Percentiles rank a stretch among this genome's conserved stretches.
Conservation (phyloP, 2,329 filamentous ascomycete species). For the Colletotrichum tabaci region DNA sequence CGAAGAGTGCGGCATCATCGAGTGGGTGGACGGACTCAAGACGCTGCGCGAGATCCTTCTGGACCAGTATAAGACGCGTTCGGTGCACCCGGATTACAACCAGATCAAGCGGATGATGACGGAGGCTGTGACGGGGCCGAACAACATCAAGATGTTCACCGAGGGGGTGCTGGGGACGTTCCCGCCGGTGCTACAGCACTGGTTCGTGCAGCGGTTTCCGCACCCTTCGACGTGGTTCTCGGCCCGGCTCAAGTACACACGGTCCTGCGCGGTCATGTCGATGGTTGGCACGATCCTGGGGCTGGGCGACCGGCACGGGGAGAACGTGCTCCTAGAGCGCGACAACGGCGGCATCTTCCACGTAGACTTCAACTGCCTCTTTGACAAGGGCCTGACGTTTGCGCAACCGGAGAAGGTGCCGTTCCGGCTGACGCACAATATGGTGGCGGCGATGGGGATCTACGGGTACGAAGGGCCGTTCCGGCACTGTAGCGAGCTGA, state of each 20-base stretch:
- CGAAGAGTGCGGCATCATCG: conserved; percentile 97
- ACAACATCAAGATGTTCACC: conserved; percentile 80
- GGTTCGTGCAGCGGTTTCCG: conserved; percentile 96
- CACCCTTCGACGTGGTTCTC: conserved; percentile 94
- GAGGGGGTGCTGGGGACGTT: conserved; percentile 76
- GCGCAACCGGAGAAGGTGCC: conserved; percentile 95
- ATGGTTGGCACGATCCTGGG: conserved; percentile 97
- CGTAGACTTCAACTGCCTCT: conserved; percentile 99
- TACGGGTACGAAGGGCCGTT: conserved; percentile 96
- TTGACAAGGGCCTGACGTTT: conserved; percentile 97
- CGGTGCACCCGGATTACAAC: conserved; percentile 78
- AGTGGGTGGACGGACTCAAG: conserved; percentile 98
- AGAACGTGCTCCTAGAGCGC: conserved; percentile 96
- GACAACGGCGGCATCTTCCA: conserved; percentile 95
- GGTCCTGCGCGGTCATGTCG: conserved; percentile 98
- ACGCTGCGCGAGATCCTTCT: conserved; percentile 93
- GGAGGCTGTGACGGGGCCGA: conserved; percentile 70
- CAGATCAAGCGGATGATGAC: conserved; percentile 76
- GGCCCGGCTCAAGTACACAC: conserved; percentile 89
- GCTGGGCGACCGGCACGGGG: conserved; percentile 94
- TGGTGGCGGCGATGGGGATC: conserved; percentile 97
- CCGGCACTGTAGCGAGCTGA: conserved; percentile 90
- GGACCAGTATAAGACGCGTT: conserved; percentile 81
- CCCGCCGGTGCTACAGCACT: conserved; percentile 88
- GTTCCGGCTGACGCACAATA: conserved; percentile 98